Evolutionary conservation across 306 rosid species (phyloP), one percentile per base, ranked within the genome.

Genomic region (Castanopsis chinensis): DNA sequence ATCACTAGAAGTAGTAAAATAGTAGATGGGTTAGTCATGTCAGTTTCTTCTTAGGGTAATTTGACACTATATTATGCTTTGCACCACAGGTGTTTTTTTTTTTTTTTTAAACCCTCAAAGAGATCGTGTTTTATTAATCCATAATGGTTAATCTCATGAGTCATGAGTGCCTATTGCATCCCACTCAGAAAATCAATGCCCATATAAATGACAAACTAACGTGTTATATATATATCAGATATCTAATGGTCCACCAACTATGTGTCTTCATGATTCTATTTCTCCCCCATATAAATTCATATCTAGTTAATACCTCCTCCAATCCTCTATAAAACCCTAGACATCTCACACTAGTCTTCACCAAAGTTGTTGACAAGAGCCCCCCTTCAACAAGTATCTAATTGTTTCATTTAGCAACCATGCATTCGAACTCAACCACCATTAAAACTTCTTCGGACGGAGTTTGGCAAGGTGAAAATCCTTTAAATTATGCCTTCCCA

Each of bases 401-500:
- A 37, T 49, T 49, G 53, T 49, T 49, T 49, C 53, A 49, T 10
- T 11, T 13, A 1, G 53, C 14, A 10, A 32, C 15, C 75, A 84
- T 81, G 92, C 49, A 61, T 13, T 51, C 85, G 60, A 93, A 93
- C 53, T 81, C 85, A 80, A 94, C 88, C 63, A 69, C 96, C 75
- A 77, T 92, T 27, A 86, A 87, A 73, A 84, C 94, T 0, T 85
- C 96, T 23, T 94, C 98, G 0, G 73, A 87, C 53, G 98, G 98
- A 64, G 76, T 77, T 0, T 94, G 92, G 98, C 97, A 94, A 85
- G 97, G 98, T 1, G 94, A 92, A 14, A 89, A 92, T 6, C 98
- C 96, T 3, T 78, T 92, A 12, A 52, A 92, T 69, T 89, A 28
- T 52, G 94, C 98, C 70, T 90, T 94, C 86, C 97, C 98, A 1